A percentile compares a stretch with the other conserved stretches of the same genome.
Conservation (phyloP, 768 basidiomycete species). For the Amanita muscaria region DNA sequence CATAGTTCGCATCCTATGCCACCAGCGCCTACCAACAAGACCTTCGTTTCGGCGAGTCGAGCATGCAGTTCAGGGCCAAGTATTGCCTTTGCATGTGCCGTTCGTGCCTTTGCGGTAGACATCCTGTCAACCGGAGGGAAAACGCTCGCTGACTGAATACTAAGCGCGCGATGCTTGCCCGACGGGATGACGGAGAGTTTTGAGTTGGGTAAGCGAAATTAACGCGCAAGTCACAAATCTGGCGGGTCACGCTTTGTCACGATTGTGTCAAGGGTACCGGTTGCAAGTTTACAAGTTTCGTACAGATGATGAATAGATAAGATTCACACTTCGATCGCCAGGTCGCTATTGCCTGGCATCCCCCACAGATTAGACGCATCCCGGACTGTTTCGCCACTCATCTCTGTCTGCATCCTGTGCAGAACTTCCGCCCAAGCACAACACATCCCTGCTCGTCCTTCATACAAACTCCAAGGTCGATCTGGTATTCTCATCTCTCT, state of each 20-base stretch:
- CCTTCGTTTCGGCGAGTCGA: slow-evolving; percentile 52
- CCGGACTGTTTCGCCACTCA: slow-evolving; percentile 4
- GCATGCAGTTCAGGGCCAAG: slow-evolving; percentile 65
- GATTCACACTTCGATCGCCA: slow-evolving; percentile 9
- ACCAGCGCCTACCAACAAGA: slow-evolving; percentile 90
- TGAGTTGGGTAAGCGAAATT: not conserved
- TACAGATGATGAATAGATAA: too few species aligned
- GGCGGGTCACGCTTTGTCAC: slow-evolving; percentile 6
- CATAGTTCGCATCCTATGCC: slow-evolving; percentile 96
- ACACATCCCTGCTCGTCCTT: slow-evolving; percentile 51
- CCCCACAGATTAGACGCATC: slow-evolving; percentile 17
- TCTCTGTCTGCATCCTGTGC: slow-evolving; percentile 18
- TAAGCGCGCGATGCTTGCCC: not conserved
- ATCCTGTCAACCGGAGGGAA: slow-evolving; percentile 15
- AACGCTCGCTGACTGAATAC: not conserved
- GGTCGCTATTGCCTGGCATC: slow-evolving; percentile 36
- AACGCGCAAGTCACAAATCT: slow-evolving; percentile 5
- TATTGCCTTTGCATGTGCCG: slow-evolving; percentile 63
- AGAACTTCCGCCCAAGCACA: slow-evolving; percentile 45
- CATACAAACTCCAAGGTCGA: slow-evolving; percentile 47
- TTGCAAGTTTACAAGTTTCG: too few species aligned
- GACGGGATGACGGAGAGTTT: not conserved
- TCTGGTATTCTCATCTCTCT: slow-evolving; percentile 42
- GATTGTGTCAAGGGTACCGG: not conserved
- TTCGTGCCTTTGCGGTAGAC: slow-evolving; percentile 43